Evolutionary conservation across 164 flowering plant species (phyloP).

Genomic region (Sextonia rubra): DNA sequence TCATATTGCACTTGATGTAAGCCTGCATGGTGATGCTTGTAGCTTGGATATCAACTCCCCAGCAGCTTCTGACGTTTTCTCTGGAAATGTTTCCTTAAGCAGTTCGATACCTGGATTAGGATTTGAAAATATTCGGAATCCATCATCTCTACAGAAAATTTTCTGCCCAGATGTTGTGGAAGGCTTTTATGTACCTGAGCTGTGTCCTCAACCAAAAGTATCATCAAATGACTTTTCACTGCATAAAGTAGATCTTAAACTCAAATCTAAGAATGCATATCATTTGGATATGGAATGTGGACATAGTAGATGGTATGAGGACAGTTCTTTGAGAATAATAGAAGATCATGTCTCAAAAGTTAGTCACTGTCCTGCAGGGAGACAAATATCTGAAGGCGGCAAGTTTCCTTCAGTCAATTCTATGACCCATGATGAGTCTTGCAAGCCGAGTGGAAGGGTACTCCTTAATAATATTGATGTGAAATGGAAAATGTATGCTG

Average conservation of each 20-base stretch:
- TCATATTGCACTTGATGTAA: slow-evolving; percentile 25
- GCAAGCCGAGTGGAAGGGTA: slow-evolving; percentile 46
- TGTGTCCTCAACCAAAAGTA: slow-evolving; percentile 42
- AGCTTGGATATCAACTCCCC: slow-evolving; percentile 15
- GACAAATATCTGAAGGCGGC: slow-evolving; percentile 17
- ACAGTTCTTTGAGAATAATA: slow-evolving; percentile 47
- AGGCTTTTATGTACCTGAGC: slow-evolving; percentile 60
- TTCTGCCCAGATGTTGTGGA: slow-evolving; percentile 63
- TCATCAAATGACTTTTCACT: slow-evolving; percentile 24
- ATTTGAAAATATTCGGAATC: slow-evolving; percentile 27
- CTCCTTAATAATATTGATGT: slow-evolving; percentile 52
- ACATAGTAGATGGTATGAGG: slow-evolving; percentile 69
- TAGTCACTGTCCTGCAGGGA: slow-evolving; percentile 12
- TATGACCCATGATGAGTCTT: slow-evolving; percentile 22
- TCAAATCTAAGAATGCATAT: slow-evolving; percentile 18
- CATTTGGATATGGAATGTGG: slow-evolving; percentile 26
- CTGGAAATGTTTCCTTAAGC: slow-evolving; percentile 19
- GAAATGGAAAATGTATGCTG: slow-evolving; percentile 80
- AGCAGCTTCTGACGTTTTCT: slow-evolving; percentile 12
- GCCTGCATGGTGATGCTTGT: slow-evolving; percentile 25
- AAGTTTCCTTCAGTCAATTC: slow-evolving; percentile 18
- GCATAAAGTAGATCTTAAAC: slow-evolving; percentile 12
- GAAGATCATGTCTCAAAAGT: slow-evolving; percentile 68
- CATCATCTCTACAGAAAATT: slow-evolving; percentile 31
- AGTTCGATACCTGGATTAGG: slow-evolving; percentile 22